These are phyloP conservation scores for Ophiorrhiza pumila DNA, from an alignment of 257 asterid genomes.

Conservation along the genomic window DNA sequence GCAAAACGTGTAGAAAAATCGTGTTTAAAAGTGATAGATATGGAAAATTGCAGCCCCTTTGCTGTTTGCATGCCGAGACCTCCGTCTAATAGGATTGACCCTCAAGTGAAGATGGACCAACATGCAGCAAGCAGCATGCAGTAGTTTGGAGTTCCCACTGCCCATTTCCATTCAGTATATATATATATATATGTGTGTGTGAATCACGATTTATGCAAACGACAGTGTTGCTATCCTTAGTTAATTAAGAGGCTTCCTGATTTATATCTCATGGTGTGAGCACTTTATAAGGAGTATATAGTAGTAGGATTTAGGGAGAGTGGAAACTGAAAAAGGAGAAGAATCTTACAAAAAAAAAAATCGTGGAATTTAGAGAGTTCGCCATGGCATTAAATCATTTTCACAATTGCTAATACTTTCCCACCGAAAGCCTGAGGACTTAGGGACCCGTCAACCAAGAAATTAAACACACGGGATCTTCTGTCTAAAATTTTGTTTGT, in stretches of 20 bases:
- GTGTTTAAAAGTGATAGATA: neutral
- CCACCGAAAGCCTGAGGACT: neutral
- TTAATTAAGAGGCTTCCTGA: neutral
- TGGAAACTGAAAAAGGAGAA: no score
- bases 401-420: neutral
- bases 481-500: no score
- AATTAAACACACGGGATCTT: no score
- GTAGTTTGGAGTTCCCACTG: slow-evolving; percentile 17
- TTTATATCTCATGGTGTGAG: no score
- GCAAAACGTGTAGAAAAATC: slow-evolving; percentile 11
- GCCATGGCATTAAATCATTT: no score
- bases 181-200: neutral
- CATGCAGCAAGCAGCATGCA: no score
- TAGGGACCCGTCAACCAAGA: neutral
- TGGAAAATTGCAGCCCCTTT: neutral
- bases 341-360: no score
- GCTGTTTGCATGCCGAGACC: slow-evolving; percentile 12
- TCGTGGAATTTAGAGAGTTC: no score
- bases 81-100: slow-evolving; percentile 15
- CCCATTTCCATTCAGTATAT: neutral
- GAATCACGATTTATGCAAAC: neutral
- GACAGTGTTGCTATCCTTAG: no score
- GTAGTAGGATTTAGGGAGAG: neutral
- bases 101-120: neutral
- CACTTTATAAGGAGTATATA: no score